These are phyloP conservation scores for Moesziomyces sp. DNA, from an alignment of 1,284 basidiomycete species.

Conservation along the genomic window DNA sequence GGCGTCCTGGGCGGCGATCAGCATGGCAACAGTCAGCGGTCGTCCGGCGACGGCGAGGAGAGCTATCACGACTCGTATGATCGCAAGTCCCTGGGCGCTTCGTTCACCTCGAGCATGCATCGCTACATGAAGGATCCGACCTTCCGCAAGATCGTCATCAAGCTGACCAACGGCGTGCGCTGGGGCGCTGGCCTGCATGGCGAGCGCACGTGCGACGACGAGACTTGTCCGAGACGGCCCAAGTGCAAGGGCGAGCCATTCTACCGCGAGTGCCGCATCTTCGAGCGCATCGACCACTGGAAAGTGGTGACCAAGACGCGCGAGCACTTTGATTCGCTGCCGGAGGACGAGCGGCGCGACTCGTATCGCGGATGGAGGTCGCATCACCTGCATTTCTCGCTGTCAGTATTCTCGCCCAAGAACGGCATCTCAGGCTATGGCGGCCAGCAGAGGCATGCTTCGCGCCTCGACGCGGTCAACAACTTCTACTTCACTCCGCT, in stretches of 20 bases:
- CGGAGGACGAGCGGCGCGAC: constrained; percentile 71
- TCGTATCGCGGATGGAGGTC: constrained; percentile 91
- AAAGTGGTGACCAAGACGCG: constrained; percentile 76
- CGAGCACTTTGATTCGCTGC: constrained; percentile 68
- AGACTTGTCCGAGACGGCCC: constrained; percentile 71
- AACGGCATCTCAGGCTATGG: constrained; percentile 59
- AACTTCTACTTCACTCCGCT: constrained; percentile 88
- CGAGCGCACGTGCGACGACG: constrained; percentile 84
- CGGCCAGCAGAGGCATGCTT: constrained; percentile 13
- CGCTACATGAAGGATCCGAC: constrained; percentile 58
- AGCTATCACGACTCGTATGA: constrained; percentile 38
- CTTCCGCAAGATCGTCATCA: constrained; percentile 68
- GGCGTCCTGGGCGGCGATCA: constrained; percentile 58
- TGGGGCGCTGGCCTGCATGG: constrained; percentile 87
- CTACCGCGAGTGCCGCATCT: constrained; percentile 82
- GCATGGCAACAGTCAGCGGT: background rate
- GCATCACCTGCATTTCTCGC: constrained; percentile 91
- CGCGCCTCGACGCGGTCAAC: constrained; percentile 69
- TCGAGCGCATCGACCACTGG: constrained; percentile 85
- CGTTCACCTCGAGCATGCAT: constrained; percentile 26
- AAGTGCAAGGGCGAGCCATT: constrained; percentile 76
- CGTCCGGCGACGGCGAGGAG: constrained; percentile 15
- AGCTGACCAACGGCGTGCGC: constrained; percentile 86
- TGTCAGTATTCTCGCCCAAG: constrained; percentile 78
- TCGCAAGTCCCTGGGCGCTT: constrained; percentile 25